Base-by-base conservation (phyloP, 257 asterid genomes). In the Gardenia jasminoides region DNA sequence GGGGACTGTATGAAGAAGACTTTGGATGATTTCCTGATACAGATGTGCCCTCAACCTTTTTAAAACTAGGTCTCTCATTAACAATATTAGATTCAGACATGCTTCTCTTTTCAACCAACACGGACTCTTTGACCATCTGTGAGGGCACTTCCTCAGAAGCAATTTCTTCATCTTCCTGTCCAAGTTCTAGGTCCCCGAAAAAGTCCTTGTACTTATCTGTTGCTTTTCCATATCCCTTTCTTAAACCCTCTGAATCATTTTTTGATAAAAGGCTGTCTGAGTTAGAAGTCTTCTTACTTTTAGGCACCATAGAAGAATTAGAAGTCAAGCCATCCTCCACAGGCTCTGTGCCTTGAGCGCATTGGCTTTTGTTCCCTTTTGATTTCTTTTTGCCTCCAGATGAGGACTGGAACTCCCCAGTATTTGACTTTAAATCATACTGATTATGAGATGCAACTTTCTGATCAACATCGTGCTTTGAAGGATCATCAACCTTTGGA, bases 111-210 rank as follows among this genome's bases (percentile, higher is more conserved):
- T 84, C 90, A 75, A 67, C 83, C 59, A 79, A 78, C 71, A 82
- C 90, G 36, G 88, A 79, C 80, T 86, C 85, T 83, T 86, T 88
- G 79, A 84, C 78, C 87, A 81, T 87, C 67, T 76, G 84, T 36
- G 91, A 79, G 64, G 89, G 77, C 88, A 83, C 83, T 85, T 91
- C 88, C 83, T 87, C 90, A 13, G 92, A 90, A 72, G 81, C 84
- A 56, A 88, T 84, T 80, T 93, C 97, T 59, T 87, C 85, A 80
- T 86, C 94, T 39, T 86, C 92, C 65, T 86, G 90, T 78, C 90
- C 98, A 67, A 86, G 86, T 85, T 88, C 97, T 28, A 87, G 79
- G 52, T 89, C 97, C 82, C 98, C 99, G 69, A 92, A 92, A 73
- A 93, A 85, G 64, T 92, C 97, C 85, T 82, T 89, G 82, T 90